Conservation (phyloP, 129 eudicot species). For the Artemisia annua region DNA sequence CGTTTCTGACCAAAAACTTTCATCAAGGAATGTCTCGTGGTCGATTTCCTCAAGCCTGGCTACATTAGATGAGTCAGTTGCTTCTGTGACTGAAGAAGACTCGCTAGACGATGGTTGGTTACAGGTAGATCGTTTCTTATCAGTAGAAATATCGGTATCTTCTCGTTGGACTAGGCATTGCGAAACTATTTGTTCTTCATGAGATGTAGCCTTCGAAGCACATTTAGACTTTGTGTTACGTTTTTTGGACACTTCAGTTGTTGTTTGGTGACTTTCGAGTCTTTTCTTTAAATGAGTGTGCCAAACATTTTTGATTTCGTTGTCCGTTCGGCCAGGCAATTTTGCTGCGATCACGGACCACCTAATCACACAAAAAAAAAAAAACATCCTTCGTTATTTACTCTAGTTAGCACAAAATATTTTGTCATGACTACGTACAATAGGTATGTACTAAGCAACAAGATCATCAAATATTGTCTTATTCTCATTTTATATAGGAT, state of each 20-base stretch:
- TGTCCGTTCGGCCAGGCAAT: conserved; percentile 77
- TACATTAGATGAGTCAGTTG: conserved; percentile 19
- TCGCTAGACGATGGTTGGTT: conserved; percentile 53
- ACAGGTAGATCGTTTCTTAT: not conserved
- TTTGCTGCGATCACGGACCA: conserved; percentile 81
- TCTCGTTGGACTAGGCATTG: not conserved
- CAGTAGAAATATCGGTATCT: not conserved
- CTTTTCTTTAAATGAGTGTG: conserved; percentile 73
- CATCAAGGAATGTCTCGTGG: conserved; percentile 46
- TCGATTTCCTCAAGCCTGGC: conserved; percentile 29
- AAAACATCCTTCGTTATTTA: not conserved
- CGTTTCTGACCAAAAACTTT: conserved; percentile 57
- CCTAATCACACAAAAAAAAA: conserved; percentile 22
- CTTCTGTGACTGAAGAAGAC: conserved; percentile 51
- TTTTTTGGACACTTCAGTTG: conserved; percentile 28
- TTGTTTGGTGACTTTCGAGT: conserved; percentile 36
- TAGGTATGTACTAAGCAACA: not conserved
- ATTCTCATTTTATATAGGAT: not conserved
- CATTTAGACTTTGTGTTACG: conserved; percentile 18
- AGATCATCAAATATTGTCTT: not conserved
- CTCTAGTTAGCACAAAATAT: not conserved
- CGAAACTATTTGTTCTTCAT: not conserved
- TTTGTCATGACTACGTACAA: not conserved
- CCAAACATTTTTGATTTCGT: conserved; percentile 84
- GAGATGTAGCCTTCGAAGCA: not conserved